Percentiles rank a stretch among this genome's conserved stretches.
These are phyloP conservation scores for Mallotus nudiflorus DNA, from an alignment of 345 rosid genomes.

Conservation along the genomic window DNA sequence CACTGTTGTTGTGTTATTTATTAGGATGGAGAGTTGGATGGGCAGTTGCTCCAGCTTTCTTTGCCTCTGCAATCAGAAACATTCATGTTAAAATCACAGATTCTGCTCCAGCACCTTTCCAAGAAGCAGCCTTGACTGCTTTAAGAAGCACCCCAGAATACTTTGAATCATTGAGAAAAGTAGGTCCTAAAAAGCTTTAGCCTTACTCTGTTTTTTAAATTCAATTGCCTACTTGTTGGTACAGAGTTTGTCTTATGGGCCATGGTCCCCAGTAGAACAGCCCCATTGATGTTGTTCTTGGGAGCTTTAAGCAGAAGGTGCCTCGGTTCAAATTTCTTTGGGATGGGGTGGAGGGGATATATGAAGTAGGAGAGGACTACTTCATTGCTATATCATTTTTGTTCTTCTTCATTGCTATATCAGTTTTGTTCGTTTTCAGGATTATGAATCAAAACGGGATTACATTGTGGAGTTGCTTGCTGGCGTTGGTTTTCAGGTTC, in stretches of 20 bases:
- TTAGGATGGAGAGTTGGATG: constrained; percentile 68
- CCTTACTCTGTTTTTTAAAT: constrained; percentile 1
- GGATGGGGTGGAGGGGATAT: not conserved
- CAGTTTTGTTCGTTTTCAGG: constrained; percentile 31
- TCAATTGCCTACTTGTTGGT: not conserved
- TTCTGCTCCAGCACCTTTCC: constrained; percentile 68
- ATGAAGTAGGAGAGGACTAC: not conserved
- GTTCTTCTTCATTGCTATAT: not conserved
- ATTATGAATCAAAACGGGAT: constrained; percentile 51
- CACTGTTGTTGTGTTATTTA: constrained; percentile 13
- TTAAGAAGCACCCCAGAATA: constrained; percentile 40
- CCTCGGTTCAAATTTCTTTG: not conserved
- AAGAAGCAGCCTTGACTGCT: constrained; percentile 59
- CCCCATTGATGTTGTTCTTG: not conserved
- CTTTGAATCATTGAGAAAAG: constrained; percentile 44
- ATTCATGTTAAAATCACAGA: constrained; percentile 54
- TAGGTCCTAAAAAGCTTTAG: constrained; percentile 22
- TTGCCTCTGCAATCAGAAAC: constrained; percentile 49
- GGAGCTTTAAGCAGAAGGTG: not conserved
- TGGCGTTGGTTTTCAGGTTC: constrained; percentile 47
- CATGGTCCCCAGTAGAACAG: not conserved
- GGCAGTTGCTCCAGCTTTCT: constrained; percentile 57
- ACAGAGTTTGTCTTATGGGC: not conserved
- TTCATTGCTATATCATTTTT: not conserved
- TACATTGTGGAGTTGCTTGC: constrained; percentile 36